Evolutionary conservation across 1,139 yeast species (phyloP), one percentile per base, ranked within the genome.

Genomic region (Protomyces lactucae-debilis): DNA sequence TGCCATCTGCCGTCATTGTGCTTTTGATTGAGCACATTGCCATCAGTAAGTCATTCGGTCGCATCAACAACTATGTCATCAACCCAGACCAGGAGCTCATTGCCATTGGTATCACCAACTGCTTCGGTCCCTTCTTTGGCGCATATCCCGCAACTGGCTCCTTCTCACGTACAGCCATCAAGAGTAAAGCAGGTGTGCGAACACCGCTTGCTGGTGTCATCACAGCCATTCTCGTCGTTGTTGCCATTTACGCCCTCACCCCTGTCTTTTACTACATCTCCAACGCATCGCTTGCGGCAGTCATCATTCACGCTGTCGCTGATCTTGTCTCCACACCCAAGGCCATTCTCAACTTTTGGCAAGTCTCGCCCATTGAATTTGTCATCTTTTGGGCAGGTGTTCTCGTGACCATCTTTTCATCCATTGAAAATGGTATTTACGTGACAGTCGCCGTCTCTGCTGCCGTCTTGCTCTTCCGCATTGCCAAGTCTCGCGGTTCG

Each of bases 61-160:
- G 97, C 77, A 79, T 91, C 70, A 91, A 92, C 73, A 96, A 89
- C 74, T 92, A 92, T 77, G 89, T 88, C 72, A 87, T 92, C 72
- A 82, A 85, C 67, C 97, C 98, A 56, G 92, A 92, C 77, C 98
- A 92, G 78, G 98, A 92, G 75, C 82, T 92, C 68, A 83, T 92
- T 73, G 97, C 98, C 51, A 92, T 92, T 76, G 98, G 98, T 73
- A 88, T 88, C 55, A 87, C 93, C 66, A 92, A 92, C 76, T 80
- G 91, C 74, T 81, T 92, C 71, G 97, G 97, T 70, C 88, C 96
- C 32, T 89, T 91, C 73, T 92, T 92, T 81, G 82, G 84, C 72
- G 97, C 97, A 9, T 92, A 92, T 74, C 98, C 98, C 16, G 92
- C 97, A 10, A 92, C 98, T 10, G 97, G 98, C 64, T 92, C 97